Base-by-base conservation (phyloP, 345 rosid genomes). In the Mallotus nudiflorus region DNA sequence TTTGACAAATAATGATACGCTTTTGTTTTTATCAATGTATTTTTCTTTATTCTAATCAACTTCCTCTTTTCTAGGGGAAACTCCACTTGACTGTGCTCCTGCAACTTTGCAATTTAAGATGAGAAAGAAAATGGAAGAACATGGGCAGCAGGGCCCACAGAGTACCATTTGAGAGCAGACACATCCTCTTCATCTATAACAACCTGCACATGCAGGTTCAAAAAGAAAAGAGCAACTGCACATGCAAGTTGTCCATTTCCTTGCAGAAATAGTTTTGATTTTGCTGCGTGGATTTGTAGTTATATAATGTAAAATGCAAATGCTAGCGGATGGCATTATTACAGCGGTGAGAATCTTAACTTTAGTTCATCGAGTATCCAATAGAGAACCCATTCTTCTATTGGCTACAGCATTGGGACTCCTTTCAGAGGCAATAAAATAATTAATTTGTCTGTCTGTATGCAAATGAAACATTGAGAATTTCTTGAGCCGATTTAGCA, bases 51-150 rank as follows among this genome's bases (percentile, higher is more conserved):
- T 6, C 35, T 69, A 27, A 69, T 39, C 25, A 27, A 35, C 18
- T 25, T 11, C 24, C 13, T 18, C 13, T 66, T 42, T 62, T 77
- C 9, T 69, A 90, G 96, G 97, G 63, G 99, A 95, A 85, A 90
- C 97, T 48, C 90, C 96, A 28, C 73, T 95, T 60, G 97, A 95
- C 75, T 92, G 97, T 77, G 97, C 97, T 31, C 96, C 92, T 0
- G 93, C 85, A 25, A 90, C 97, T 40, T 81, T 90, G 67, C 96
- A 87, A 75, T 87, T 82, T 82, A 92, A 90, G 88, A 92, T 95
- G 97, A 82, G 73, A 45, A 78, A 76, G 77, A 94, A 84, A 82
- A 74, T 89, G 75, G 78, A 87, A 77, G 82, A 75, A 73, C 69
- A 69, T 57, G 68, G 67, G 57, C 71, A 25, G 62, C 61, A 67